Conservation (phyloP, 1,284 basidiomycete genomes). For the Malassezia caprae region DNA sequence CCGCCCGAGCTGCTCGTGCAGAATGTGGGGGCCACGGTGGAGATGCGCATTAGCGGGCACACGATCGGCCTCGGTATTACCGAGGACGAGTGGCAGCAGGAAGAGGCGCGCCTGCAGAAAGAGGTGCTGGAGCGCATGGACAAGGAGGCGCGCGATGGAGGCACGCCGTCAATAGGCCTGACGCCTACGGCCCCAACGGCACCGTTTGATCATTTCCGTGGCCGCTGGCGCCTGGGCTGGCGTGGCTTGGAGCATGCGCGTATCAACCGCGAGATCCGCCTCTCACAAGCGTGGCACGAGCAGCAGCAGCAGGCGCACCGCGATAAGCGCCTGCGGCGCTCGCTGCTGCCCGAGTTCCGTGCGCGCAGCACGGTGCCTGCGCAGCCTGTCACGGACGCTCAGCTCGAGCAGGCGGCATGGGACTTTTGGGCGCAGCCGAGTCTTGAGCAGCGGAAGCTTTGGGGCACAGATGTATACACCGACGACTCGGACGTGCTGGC, state of each 20-base stretch:
- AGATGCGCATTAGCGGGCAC: conserved; percentile 41
- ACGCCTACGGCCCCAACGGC: conserved; percentile 10
- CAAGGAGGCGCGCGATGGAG: conserved; percentile 2
- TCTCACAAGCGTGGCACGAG: conserved; percentile 20
- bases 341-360: background rate
- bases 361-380: background rate
- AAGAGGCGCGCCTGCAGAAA: background rate
- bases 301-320: background rate
- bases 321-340: conserved; percentile 8
- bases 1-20: conserved; percentile 38
- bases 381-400: background rate
- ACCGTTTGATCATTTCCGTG: conserved; percentile 8
- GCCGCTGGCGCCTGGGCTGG: conserved; percentile 40
- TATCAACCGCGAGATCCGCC: conserved; percentile 30
- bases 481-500: conserved; percentile 55
- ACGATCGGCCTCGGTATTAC: conserved; percentile 9
- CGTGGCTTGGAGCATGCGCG: conserved; percentile 36
- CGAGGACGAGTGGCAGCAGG: conserved; percentile 10
- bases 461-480: conserved; percentile 58
- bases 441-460: conserved; percentile 48
- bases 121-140: conserved; percentile 8
- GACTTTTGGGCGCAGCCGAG: conserved; percentile 35
- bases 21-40: conserved; percentile 43
- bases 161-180: conserved; percentile 7
- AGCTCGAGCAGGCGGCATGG: conserved; percentile 19